phyloP scores from a whole-genome alignment of 108 stramenopile species.

The Nitzschia sp. region DNA sequence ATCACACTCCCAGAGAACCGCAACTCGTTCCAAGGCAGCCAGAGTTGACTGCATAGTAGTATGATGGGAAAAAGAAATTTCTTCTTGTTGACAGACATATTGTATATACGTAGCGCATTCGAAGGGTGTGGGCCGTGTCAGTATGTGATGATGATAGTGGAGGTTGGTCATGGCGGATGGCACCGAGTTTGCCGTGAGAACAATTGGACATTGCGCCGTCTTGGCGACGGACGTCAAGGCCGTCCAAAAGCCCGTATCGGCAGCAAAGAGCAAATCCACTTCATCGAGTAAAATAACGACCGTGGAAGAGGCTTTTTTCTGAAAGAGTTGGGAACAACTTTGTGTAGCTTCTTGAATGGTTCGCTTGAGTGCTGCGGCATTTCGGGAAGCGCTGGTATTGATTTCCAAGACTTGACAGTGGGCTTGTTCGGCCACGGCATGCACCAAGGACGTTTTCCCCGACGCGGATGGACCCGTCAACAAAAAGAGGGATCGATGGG shows the following conservation, averaged over 20 bases:
- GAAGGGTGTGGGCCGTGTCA: slow-evolving; percentile 43
- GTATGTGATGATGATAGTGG: slow-evolving; percentile 32
- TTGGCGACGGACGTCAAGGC: slow-evolving; percentile 57
- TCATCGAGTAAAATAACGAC: slow-evolving; percentile 79
- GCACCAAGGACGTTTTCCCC: slow-evolving; percentile 72
- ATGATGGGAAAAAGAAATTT: not conserved
- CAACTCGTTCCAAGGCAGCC: no score
- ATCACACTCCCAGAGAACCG: slow-evolving; percentile 42
- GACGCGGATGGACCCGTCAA: slow-evolving; percentile 61
- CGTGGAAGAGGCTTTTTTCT: slow-evolving; percentile 38
- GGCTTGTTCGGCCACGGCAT: slow-evolving; percentile 59
- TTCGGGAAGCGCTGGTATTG: slow-evolving; percentile 58
- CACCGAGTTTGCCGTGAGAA: slow-evolving; percentile 59
- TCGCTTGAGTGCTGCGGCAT: slow-evolving; percentile 54
- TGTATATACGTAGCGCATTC: slow-evolving; percentile 56
- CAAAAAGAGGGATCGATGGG: slow-evolving; percentile 45
- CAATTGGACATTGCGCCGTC: slow-evolving; percentile 75
- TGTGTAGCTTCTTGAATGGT: slow-evolving; percentile 77
- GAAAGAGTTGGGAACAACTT: slow-evolving; percentile 65
- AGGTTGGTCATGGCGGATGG: slow-evolving; percentile 42
- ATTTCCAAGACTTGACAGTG: slow-evolving; percentile 73
- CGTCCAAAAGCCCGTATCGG: slow-evolving; percentile 80
- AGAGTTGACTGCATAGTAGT: no score
- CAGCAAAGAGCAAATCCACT: slow-evolving; percentile 74
- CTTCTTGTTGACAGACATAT: slow-evolving; percentile 35